A percentile compares a stretch with the other conserved stretches of the same genome.
phyloP scores from a whole-genome alignment of 2,329 filamentous ascomycete species.

The Fusarium pseudoanthophilum region DNA sequence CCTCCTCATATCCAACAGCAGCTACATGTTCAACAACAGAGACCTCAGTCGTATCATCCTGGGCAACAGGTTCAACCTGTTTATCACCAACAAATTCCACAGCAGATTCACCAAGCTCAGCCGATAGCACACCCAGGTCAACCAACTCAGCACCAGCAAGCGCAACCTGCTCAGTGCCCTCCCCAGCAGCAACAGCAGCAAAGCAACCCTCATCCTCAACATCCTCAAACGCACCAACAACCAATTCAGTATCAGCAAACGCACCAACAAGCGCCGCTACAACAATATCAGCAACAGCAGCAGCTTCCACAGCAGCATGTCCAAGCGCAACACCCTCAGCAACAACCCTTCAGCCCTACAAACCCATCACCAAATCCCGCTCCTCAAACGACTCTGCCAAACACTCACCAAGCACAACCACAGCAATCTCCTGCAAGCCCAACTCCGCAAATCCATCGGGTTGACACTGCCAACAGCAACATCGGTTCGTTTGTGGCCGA shows the following conservation, averaged over 20 bases:
- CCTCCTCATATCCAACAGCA: slow-evolving; percentile 24
- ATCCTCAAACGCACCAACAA: background rate
- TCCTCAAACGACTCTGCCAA: slow-evolving; percentile 3
- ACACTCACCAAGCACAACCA: slow-evolving; percentile 1
- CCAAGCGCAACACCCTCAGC: slow-evolving; percentile 1
- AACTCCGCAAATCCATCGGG: background rate
- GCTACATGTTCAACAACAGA: slow-evolving; percentile 10
- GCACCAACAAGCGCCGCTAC: background rate
- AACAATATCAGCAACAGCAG: slow-evolving; percentile 4
- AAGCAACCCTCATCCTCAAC: background rate
- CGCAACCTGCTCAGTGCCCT: background rate
- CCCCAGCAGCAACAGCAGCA: slow-evolving; percentile 10
- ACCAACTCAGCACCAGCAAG: background rate
- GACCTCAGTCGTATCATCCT: slow-evolving; percentile 18
- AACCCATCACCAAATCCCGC: background rate
- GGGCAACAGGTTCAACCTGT: background rate
- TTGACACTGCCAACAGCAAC: slow-evolving; percentile 8
- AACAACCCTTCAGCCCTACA: background rate
- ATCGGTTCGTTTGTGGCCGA: slow-evolving; percentile 2
- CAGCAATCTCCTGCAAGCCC: background rate
- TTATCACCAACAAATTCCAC: background rate
- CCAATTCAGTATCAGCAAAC: background rate
- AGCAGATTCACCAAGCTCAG: background rate
- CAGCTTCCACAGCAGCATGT: background rate
- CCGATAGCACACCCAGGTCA: background rate